Evolutionary conservation across 495 filamentous ascomycete genomes (phyloP).

Genomic region (Penicillium roqueforti): DNA sequence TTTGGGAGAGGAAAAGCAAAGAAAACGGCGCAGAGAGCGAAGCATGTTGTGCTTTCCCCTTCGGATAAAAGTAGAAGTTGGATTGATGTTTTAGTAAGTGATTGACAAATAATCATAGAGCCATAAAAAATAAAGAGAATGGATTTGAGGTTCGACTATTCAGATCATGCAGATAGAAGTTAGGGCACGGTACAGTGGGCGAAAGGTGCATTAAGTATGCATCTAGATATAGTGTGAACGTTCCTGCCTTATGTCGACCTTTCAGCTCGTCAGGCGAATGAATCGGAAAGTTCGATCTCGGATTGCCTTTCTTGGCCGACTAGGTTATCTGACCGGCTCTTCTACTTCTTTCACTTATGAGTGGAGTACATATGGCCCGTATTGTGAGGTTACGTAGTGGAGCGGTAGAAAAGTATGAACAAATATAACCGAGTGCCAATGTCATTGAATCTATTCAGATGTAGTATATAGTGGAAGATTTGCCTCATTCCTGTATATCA

Average conservation of each 20-base stretch:
- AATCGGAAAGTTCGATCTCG: neutral
- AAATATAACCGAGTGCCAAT: neutral
- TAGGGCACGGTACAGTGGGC: neutral
- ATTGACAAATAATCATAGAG: neutral
- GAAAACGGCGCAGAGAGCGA: conserved; percentile 14
- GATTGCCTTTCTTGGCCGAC: neutral
- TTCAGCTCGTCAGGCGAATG: neutral
- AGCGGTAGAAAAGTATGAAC: neutral
- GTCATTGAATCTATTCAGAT: neutral
- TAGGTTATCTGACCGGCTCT: neutral
- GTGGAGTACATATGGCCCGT: neutral
- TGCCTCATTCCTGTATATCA: neutral
- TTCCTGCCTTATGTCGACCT: neutral
- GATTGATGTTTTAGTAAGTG: neutral
- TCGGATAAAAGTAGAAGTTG: neutral
- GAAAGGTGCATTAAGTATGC: neutral
- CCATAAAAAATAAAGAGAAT: neutral
- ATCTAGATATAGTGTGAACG: neutral
- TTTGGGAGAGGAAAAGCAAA: conserved; percentile 17
- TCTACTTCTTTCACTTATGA: neutral
- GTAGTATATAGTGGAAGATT: neutral
- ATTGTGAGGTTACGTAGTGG: neutral
- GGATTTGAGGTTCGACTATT: neutral
- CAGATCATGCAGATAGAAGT: neutral
- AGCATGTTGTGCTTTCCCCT: conserved; percentile 8